Evolutionary conservation across 2,329 filamentous ascomycete genomes (phyloP).

Genomic region (Ramularia endophylla): DNA sequence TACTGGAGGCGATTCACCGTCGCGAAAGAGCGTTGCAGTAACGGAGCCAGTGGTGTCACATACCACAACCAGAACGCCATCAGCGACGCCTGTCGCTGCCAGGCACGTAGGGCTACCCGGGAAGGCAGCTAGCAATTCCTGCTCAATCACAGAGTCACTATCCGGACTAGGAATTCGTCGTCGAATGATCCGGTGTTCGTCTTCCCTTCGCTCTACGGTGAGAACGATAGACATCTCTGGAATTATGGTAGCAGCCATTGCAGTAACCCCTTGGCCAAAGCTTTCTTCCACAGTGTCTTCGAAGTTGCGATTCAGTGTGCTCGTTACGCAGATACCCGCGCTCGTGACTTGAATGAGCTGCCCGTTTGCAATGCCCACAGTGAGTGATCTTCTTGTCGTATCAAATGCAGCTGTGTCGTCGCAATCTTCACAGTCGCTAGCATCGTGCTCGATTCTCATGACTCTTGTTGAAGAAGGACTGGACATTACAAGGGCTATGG

Average conservation of each 20-base stretch:
- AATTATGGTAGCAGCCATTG: slow-evolving; percentile 23
- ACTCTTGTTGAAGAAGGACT: slow-evolving; percentile 24
- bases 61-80: slow-evolving; percentile 8
- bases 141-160: slow-evolving; percentile 5
- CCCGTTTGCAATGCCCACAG: slow-evolving; percentile 15
- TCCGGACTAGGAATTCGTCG: slow-evolving; percentile 8
- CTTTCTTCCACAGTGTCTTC: slow-evolving; percentile 20
- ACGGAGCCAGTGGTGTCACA: slow-evolving; percentile 13
- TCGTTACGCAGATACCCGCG: slow-evolving; percentile 16
- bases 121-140: not conserved
- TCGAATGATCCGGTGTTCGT: slow-evolving; percentile 7
- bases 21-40: slow-evolving; percentile 6
- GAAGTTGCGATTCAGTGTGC: slow-evolving; percentile 20
- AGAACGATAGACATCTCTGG: slow-evolving; percentile 10
- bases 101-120: slow-evolving; percentile 13
- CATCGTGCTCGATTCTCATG: slow-evolving; percentile 13
- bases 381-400: slow-evolving; percentile 21
- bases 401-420: slow-evolving; percentile 20
- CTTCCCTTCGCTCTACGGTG: slow-evolving; percentile 12
- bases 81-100: slow-evolving; percentile 6
- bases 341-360: slow-evolving; percentile 28
- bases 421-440: slow-evolving; percentile 13
- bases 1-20: slow-evolving; percentile 1
- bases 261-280: slow-evolving; percentile 9
- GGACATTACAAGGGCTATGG: slow-evolving; percentile 34